These are phyloP conservation scores for Hypoxylon lienhwacheense DNA, from an alignment of 495 filamentous ascomycete species.

Conservation along the genomic window DNA sequence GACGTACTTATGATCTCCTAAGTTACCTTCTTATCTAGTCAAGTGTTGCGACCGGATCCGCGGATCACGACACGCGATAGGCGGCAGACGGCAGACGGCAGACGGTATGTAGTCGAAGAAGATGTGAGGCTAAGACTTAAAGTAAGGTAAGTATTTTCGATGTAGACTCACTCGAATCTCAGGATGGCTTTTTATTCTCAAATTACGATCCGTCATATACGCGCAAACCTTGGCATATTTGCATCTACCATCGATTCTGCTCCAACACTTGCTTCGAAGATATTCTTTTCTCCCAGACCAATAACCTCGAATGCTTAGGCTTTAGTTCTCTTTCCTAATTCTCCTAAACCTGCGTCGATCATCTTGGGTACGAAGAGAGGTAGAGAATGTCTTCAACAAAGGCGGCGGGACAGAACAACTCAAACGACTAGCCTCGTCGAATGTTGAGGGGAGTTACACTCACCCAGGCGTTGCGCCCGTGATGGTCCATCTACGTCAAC, in stretches of 20 bases:
- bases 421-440: constrained; percentile 10
- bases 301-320: too few species aligned
- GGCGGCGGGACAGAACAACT: not conserved
- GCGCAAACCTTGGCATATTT: constrained; percentile 11
- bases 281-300: too few species aligned
- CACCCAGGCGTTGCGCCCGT: not conserved
- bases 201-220: constrained; percentile 6
- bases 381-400: not conserved
- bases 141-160: too few species aligned
- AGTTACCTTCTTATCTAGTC: constrained; percentile 31
- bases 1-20: not conserved
- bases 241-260: not conserved
- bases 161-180: too few species aligned
- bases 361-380: constrained; percentile 1
- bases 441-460: not conserved
- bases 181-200: too few species aligned
- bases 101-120: not conserved
- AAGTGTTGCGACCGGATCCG: constrained; percentile 23
- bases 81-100: constrained; percentile 11
- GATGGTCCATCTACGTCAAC: constrained; percentile 6
- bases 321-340: constrained; percentile 3
- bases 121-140: not conserved
- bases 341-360: constrained; percentile 5
- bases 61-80: constrained; percentile 28
- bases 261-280: too few species aligned